Evolutionary conservation across 2,329 filamentous ascomycete genomes (phyloP).

Genomic region (Trichoderma endophyticum): DNA sequence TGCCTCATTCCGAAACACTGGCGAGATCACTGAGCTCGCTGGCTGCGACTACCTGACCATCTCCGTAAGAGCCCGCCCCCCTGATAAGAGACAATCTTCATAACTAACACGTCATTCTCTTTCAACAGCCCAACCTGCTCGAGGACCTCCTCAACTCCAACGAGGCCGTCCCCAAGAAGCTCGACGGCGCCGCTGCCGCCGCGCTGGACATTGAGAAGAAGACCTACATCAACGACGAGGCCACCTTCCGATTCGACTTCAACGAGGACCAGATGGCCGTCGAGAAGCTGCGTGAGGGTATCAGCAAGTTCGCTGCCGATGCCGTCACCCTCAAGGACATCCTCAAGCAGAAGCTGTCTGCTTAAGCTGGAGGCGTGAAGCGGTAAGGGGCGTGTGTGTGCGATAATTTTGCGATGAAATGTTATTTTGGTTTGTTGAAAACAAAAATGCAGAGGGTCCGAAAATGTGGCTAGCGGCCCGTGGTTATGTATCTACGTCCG

Average conservation of each 20-base stretch:
- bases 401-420: neutral
- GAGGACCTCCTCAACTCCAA: conserved; percentile 89
- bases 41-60: conserved; percentile 99
- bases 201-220: conserved; percentile 79
- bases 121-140: conserved; percentile 76
- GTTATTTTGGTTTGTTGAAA: neutral
- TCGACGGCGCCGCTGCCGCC: conserved; percentile 65
- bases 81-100: neutral
- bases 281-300: conserved; percentile 98
- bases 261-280: conserved; percentile 99
- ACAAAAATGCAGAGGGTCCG: conserved; percentile 9
- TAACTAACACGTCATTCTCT: conserved; percentile 8
- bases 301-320: conserved; percentile 98
- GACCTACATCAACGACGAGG: conserved; percentile 85
- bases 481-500: conserved; percentile 8
- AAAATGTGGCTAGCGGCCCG: conserved; percentile 15
- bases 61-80: conserved; percentile 57
- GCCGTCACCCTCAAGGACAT: conserved; percentile 91
- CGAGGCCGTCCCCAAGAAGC: conserved; percentile 85
- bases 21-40: conserved; percentile 97
- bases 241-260: conserved; percentile 95
- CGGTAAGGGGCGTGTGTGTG: neutral
- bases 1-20: conserved; percentile 92
- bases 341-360: conserved; percentile 76
- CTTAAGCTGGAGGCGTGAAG: conserved; percentile 32